These are phyloP conservation scores for Elsinoe necatrix DNA, from an alignment of 2,329 filamentous ascomycete species.

Conservation along the genomic window DNA sequence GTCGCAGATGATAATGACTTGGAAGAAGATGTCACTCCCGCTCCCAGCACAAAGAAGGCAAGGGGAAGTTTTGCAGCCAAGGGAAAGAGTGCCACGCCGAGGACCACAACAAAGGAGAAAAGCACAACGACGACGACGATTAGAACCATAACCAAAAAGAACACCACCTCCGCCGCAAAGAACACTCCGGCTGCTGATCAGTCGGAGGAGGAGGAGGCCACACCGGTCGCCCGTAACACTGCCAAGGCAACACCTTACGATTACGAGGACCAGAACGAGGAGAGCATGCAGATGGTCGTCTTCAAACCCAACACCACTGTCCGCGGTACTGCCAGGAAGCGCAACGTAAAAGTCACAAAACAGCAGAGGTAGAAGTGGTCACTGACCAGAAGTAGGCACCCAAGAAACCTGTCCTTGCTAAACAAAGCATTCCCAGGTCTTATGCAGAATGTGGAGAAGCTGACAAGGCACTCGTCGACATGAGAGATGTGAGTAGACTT, in stretches of 20 bases:
- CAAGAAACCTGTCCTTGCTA: not conserved
- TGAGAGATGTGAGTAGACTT: constrained; percentile 22
- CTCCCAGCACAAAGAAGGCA: not conserved
- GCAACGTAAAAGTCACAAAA: not conserved
- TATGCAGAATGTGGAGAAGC: constrained; percentile 25
- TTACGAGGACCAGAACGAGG: not conserved
- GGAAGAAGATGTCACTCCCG: not conserved
- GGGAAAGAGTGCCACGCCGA: not conserved
- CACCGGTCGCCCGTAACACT: not conserved
- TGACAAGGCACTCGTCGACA: constrained; percentile 25
- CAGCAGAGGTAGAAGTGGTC: not conserved
- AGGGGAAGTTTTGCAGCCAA: not conserved
- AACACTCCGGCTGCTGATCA: not conserved
- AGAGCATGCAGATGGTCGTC: not conserved
- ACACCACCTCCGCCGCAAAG: not conserved
- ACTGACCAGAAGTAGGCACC: constrained; percentile 4
- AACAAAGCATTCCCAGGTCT: constrained; percentile 23
- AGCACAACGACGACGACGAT: not conserved
- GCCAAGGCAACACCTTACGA: not conserved
- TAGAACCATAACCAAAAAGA: no score
- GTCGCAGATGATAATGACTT: not conserved
- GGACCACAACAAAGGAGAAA: not conserved
- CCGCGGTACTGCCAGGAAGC: not conserved
- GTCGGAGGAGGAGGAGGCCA: not conserved
- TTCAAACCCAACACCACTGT: not conserved